Conservation (phyloP, 257 asterid genomes). For the Ajuga chamaepitys region DNA sequence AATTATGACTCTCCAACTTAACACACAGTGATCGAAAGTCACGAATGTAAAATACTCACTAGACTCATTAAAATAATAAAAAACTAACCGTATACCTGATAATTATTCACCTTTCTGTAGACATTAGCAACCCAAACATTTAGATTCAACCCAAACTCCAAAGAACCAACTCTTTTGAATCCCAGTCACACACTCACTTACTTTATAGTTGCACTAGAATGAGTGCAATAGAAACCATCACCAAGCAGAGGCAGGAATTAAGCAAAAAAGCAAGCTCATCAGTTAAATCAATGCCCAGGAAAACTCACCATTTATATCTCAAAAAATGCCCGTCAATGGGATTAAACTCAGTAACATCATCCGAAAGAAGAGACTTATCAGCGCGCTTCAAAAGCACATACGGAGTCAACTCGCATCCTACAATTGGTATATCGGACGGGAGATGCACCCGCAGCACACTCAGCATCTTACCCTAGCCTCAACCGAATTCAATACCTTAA, state of each 20-base stretch:
- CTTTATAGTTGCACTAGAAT: neutral
- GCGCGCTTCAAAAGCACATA: slow-evolving; percentile 71
- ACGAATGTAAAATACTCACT: neutral
- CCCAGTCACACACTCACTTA: neutral
- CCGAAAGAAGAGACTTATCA: slow-evolving; percentile 45
- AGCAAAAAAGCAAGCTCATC: neutral
- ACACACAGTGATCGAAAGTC: slow-evolving; percentile 1
- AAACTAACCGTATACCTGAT: neutral
- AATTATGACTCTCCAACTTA: slow-evolving; percentile 2
- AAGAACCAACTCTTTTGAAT: neutral
- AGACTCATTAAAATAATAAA: neutral
- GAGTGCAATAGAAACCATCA: neutral
- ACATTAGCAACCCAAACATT: neutral
- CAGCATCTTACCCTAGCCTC: slow-evolving; percentile 59
- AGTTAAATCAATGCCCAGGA: neutral
- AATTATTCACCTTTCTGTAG: neutral
- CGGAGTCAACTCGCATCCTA: slow-evolving; percentile 91
- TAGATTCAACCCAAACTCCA: neutral
- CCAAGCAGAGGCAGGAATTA: neutral
- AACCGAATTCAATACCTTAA: slow-evolving; percentile 13
- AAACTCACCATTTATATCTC: slow-evolving; percentile 75
- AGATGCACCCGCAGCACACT: slow-evolving; percentile 87
- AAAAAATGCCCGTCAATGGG: slow-evolving; percentile 69
- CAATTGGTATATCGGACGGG: slow-evolving; percentile 94
- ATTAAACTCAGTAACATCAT: slow-evolving; percentile 65